phyloP scores from a whole-genome alignment of 2,329 filamentous ascomycete genomes.

The Xylaria sp. region DNA sequence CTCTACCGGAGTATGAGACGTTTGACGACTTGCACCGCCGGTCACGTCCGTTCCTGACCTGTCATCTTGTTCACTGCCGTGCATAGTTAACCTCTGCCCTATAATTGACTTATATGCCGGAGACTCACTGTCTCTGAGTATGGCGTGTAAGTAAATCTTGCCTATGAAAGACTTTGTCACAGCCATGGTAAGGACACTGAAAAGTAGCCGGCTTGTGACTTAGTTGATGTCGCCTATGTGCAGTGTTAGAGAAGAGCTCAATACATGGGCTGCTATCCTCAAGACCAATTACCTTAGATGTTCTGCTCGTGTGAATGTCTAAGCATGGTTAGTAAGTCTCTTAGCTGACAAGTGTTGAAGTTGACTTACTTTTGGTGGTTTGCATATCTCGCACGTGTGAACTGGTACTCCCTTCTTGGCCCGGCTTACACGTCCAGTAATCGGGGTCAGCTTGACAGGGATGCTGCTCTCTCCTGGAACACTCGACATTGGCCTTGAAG shows the following conservation, averaged over 20 bases:
- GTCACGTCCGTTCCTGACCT: constrained; percentile 48
- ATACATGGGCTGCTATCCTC: not conserved
- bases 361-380: constrained; percentile 59
- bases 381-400: constrained; percentile 64
- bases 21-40: constrained; percentile 44
- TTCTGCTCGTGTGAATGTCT: constrained; percentile 72
- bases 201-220: constrained; percentile 66
- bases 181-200: constrained; percentile 62
- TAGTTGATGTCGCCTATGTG: constrained; percentile 66
- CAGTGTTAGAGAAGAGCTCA: constrained; percentile 42
- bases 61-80: constrained; percentile 58
- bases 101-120: not conserved
- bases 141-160: constrained; percentile 70
- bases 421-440: constrained; percentile 66
- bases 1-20: constrained; percentile 42
- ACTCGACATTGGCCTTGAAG: constrained; percentile 56
- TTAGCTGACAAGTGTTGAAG: constrained; percentile 6
- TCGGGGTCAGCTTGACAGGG: constrained; percentile 64
- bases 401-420: constrained; percentile 70
- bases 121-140: constrained; percentile 60
- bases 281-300: constrained; percentile 63
- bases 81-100: constrained; percentile 26
- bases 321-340: constrained; percentile 38
- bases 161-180: constrained; percentile 67
- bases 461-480: constrained; percentile 49